A percentile compares a stretch with the other conserved stretches of the same genome.
Evolutionary conservation across 352 stramenopile species (phyloP).

Genomic region (Pythium grandisporangium): DNA sequence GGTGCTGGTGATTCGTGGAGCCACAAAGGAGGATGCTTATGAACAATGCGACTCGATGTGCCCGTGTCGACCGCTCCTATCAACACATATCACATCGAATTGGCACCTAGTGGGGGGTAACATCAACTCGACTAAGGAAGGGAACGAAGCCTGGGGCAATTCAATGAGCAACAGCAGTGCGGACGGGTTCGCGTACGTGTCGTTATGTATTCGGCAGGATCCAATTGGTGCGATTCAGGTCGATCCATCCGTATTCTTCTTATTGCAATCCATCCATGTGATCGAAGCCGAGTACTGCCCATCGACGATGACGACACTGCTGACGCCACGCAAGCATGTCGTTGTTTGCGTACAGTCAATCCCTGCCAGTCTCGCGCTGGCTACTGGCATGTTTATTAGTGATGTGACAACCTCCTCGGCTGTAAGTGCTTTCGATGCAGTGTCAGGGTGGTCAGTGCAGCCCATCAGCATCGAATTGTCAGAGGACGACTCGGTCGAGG

Average conservation of each 20-base stretch:
- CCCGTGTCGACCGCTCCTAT: conserved; percentile 5
- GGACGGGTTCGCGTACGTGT: neutral
- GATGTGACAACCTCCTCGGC: neutral
- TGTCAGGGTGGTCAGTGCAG: conserved; percentile 1
- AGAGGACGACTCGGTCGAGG: no score
- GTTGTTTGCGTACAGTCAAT: conserved; percentile 4
- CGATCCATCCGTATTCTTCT: neutral
- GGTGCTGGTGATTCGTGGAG: conserved; percentile 4
- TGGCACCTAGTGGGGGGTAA: conserved; percentile 7
- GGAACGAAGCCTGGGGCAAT: neutral
- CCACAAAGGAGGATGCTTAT: conserved; percentile 1
- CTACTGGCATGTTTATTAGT: conserved; percentile 13
- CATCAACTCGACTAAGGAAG: neutral
- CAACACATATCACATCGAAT: conserved; percentile 7
- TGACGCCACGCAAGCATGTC: neutral
- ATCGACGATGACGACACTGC: conserved; percentile 3
- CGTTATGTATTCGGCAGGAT: conserved; percentile 11
- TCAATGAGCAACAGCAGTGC: neutral
- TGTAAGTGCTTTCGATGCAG: neutral
- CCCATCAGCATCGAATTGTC: neutral
- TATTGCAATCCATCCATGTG: conserved; percentile 5
- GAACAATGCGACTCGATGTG: conserved; percentile 10
- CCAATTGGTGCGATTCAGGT: conserved; percentile 1
- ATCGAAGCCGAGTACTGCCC: conserved; percentile 1
- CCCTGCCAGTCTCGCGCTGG: neutral